These are phyloP conservation scores for Yamadazyma philogaea DNA, from an alignment of 805 yeast species.

Conservation along the genomic window DNA sequence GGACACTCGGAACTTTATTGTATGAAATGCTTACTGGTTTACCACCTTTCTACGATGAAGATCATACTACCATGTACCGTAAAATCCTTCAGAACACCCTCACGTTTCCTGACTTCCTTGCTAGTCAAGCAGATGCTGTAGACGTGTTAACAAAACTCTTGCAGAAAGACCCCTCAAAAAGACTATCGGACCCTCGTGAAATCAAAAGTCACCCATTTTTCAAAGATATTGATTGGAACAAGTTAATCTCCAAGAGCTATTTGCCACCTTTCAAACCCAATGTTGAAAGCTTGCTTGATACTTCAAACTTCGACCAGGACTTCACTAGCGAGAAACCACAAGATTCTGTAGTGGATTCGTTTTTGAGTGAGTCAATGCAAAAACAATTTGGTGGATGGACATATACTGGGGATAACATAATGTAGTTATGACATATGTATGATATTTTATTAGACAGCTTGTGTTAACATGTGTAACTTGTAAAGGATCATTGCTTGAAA, in stretches of 20 bases:
- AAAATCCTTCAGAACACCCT: conserved; percentile 88
- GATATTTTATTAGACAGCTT: background rate
- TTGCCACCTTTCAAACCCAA: conserved; percentile 95
- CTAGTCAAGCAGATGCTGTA: conserved; percentile 70
- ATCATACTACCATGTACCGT: conserved; percentile 87
- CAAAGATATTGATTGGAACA: conserved; percentile 85
- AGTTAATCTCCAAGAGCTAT: conserved; percentile 78
- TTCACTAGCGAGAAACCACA: conserved; percentile 91
- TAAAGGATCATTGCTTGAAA: no score
- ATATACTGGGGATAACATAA: conserved; percentile 62
- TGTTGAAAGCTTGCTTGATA: conserved; percentile 80
- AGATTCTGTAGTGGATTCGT: conserved; percentile 93
- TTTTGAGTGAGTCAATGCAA: conserved; percentile 90
- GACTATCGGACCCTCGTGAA: conserved; percentile 80
- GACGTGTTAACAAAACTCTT: conserved; percentile 72
- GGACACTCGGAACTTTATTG: conserved; percentile 92
- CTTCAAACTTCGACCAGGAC: conserved; percentile 89
- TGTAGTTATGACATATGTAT: conserved; percentile 8
- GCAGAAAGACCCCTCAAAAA: conserved; percentile 77
- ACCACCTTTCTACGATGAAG: conserved; percentile 97
- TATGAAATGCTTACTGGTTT: conserved; percentile 96
- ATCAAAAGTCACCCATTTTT: conserved; percentile 85
- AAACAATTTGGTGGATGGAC: conserved; percentile 99
- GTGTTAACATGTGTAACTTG: background rate
- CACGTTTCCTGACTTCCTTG: conserved; percentile 80